Percentiles rank a stretch among this genome's conserved stretches.
Conservation (phyloP, 768 basidiomycete species). For the Trametes sanguinea region DNA sequence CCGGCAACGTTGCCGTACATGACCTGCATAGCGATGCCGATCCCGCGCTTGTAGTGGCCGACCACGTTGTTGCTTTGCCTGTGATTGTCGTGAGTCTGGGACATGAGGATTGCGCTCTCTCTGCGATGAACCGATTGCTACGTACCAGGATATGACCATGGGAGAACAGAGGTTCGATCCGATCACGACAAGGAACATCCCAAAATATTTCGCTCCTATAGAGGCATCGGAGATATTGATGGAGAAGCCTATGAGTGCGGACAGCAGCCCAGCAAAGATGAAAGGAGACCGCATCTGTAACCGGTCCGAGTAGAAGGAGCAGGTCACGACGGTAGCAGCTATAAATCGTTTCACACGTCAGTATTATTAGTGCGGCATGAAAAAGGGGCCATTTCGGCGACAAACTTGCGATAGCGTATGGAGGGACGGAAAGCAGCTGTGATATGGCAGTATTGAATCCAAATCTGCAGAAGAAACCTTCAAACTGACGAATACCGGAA, state of each 20-base stretch:
- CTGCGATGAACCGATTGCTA: not conserved
- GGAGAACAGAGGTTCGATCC: conserved; percentile 66
- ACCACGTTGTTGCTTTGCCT: conserved; percentile 59
- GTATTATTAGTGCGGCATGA: too few species aligned
- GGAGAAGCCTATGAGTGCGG: conserved; percentile 58
- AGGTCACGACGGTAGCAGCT: conserved; percentile 55
- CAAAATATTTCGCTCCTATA: conserved; percentile 66
- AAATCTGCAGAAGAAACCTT: conserved; percentile 42
- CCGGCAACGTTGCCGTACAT: conserved; percentile 68
- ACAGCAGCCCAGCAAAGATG: conserved; percentile 50
- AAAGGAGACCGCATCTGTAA: conserved; percentile 57
- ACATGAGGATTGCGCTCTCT: too few species aligned
- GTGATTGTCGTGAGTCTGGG: too few species aligned
- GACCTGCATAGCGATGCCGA: conserved; percentile 69
- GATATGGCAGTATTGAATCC: conserved; percentile 57
- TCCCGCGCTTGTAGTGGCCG: conserved; percentile 70
- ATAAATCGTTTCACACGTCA: not conserved
- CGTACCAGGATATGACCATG: conserved; percentile 58
- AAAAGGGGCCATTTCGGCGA: not conserved
- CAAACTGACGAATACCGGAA: not conserved
- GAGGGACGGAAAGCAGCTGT: conserved; percentile 69
- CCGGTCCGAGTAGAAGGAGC: conserved; percentile 62
- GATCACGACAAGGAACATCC: conserved; percentile 66
- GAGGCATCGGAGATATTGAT: conserved; percentile 62
- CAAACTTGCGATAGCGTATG: conserved; percentile 56